Evolutionary conservation across 2,329 filamentous ascomycete genomes (phyloP), one percentile per base, ranked within the genome.

Genomic region (Colletotrichum sp.): DNA sequence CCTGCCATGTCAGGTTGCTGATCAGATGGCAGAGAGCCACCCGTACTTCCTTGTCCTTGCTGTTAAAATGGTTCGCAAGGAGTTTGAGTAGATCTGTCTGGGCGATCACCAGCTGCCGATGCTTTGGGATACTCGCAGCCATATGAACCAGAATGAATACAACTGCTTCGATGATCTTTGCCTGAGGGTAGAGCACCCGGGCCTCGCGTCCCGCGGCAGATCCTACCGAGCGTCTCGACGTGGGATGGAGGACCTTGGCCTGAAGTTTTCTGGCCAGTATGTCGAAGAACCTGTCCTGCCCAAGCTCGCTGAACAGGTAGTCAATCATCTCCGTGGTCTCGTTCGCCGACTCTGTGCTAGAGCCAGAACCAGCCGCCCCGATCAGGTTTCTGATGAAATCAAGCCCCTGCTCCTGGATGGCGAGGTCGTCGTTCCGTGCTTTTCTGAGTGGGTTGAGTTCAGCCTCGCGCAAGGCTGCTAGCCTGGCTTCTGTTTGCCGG

Each of bases 341-440:
- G 68, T 84, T 83, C 8, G 86, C 83, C 16, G 85, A 84, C 19
- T 90, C 85, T 87, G 91, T 76, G 83, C 88, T 79, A 85, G 89
- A 79, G 84, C 91, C 79, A 84, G 87, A 76, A 16, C 84, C 83
- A 9, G 85, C 82, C 66, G 93, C 91, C 73, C 93, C 94, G 78
- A 98, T 94, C 36, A 98, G 88, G 83, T 99, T 99, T 71, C 96
- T 91, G 77, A 99, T 92, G 79, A 98, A 94, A 80, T 98, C 94
- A 22, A 98, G 90, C 0, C 94, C 95, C 84, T 98, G 96, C 82
- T 98, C 95, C 84, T 98, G 96, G 32, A 98, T 94, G 3, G 93
- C 93, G 48, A 96, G 88, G 78, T 98, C 95, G 78, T 98, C 94
- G 78, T 93, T 93, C 68, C 93, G 91, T 22, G 93, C 92, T 81